phyloP scores from a whole-genome alignment of 306 rosid species.

The Dalbergia cochinchinensis region DNA sequence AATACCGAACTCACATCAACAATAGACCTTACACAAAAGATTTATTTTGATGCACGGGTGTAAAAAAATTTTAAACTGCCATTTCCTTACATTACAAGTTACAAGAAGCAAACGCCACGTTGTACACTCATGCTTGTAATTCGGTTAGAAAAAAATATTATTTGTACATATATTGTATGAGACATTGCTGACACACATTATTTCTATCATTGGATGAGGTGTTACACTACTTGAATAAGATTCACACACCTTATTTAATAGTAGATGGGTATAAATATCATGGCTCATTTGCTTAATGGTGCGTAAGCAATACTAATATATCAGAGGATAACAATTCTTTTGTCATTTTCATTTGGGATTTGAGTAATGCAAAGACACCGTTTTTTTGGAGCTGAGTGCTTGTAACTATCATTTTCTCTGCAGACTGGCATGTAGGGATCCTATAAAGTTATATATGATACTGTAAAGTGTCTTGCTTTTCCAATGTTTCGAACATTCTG shows the following conservation, averaged over 20 bases:
- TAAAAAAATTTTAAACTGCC: background rate
- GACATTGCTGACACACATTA: background rate
- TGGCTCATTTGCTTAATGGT: too few relatives aligned
- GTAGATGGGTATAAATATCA: too few relatives aligned
- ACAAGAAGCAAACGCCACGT: conserved; percentile 46
- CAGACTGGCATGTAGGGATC: background rate
- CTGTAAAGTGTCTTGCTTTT: background rate
- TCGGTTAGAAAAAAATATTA: background rate
- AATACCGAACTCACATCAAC: conserved; percentile 52
- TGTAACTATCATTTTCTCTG: conserved; percentile 1
- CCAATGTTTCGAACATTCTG: background rate
- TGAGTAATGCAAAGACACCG: too few relatives aligned
- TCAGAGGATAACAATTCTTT: too few relatives aligned
- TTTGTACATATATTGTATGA: too few relatives aligned
- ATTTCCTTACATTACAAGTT: conserved; percentile 27
- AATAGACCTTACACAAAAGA: conserved; percentile 50
- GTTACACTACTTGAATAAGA: too few relatives aligned
- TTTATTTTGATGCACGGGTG: background rate
- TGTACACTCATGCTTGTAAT: conserved; percentile 33
- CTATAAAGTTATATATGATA: background rate
- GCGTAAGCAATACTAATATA: too few relatives aligned
- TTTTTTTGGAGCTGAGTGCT: background rate
- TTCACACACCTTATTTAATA: too few relatives aligned
- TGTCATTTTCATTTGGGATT: too few relatives aligned
- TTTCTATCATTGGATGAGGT: conserved; percentile 4